phyloP scores from a whole-genome alignment of 345 rosid genomes.

The Arabidopsis suecica region DNA sequence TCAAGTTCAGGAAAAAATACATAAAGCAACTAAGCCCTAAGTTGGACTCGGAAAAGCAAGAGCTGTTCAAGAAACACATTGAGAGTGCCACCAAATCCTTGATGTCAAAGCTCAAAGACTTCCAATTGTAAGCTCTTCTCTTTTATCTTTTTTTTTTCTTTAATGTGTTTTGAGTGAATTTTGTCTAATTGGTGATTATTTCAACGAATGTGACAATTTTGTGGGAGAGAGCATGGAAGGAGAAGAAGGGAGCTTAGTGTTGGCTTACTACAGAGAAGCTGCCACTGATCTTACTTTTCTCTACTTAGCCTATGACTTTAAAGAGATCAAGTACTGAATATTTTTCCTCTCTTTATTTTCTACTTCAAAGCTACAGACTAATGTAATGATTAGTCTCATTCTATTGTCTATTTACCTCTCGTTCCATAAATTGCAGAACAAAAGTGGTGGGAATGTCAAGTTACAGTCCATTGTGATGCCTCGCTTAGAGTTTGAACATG shows the following conservation, averaged over 20 bases:
- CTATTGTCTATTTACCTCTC: too few species aligned
- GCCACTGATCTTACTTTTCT: slow-evolving; percentile 84
- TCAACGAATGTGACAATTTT: slow-evolving; percentile 54
- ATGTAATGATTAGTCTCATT: too few species aligned
- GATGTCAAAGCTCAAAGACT: slow-evolving; percentile 69
- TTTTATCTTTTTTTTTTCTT: not conserved
- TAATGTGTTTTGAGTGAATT: not conserved
- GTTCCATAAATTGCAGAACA: too few species aligned
- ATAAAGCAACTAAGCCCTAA: slow-evolving; percentile 67
- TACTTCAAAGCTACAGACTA: too few species aligned
- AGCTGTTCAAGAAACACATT: slow-evolving; percentile 71
- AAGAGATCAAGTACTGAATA: slow-evolving; percentile 72
- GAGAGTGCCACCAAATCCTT: slow-evolving; percentile 83
- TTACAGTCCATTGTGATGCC: too few species aligned
- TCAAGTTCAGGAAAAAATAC: slow-evolving; percentile 70
- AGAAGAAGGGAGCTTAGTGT: slow-evolving; percentile 64
- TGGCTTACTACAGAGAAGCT: slow-evolving; percentile 86
- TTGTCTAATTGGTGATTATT: not conserved
- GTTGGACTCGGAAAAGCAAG: slow-evolving; percentile 63
- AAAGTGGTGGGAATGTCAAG: too few species aligned
- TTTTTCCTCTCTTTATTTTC: too few species aligned
- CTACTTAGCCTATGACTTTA: slow-evolving; percentile 70
- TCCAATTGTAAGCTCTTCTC: slow-evolving; percentile 66
- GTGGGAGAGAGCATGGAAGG: slow-evolving; percentile 94
- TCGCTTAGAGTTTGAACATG: too few species aligned